Evolutionary conservation across 2,329 filamentous ascomycete species (phyloP), one percentile per base, ranked within the genome.

Genomic region (Fusarium sp.): DNA sequence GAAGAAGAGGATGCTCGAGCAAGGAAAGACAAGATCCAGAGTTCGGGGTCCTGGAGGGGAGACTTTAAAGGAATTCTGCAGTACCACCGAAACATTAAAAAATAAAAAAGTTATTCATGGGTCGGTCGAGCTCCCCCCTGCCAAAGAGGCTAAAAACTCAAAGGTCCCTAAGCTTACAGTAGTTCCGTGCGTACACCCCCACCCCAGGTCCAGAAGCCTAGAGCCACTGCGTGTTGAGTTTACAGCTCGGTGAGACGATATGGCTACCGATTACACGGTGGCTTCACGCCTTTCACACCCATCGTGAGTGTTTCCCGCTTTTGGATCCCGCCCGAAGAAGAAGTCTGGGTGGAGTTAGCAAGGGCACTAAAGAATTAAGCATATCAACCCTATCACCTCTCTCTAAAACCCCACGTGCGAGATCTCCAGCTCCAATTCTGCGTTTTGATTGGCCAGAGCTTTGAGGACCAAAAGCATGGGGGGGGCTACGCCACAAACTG

Each of bases 221-320:
- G 13, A 39, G 26, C 17, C 26, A 34, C 47, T 45, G n/a, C 50
- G 32, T 13, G 28, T 17, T 28, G 18, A 11, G 24, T 20, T 20
- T 28, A 10, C 20, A 44, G 55, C 68, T 75, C 74, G 75, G 75
- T 76, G 72, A 76, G 70, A 74, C 62, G 64, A 75, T 77, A 50
- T 36, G 72, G 74, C 66, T 71, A 76, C 71, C 74, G 74, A 70
- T 72, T 60, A 39, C 54, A 48, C 55, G 68, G 66, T 54, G 50
- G 47, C 51, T 15, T 34, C 42, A 57, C 55, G 24, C 50, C 50
- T 44, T 50, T n/a, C 39, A 39, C 45, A 55, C 24, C 34, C n/a
- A 71, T 54, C 68, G 69, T 71, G 69, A 65, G 59, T n/a, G 62
- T 55, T 72, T 72, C 42, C 63, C 48, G 57, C 59, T 45, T 71